Percentiles rank a stretch among this genome's conserved stretches.
Evolutionary conservation across 345 rosid genomes (phyloP).

Genomic region (Camelina laxa): DNA sequence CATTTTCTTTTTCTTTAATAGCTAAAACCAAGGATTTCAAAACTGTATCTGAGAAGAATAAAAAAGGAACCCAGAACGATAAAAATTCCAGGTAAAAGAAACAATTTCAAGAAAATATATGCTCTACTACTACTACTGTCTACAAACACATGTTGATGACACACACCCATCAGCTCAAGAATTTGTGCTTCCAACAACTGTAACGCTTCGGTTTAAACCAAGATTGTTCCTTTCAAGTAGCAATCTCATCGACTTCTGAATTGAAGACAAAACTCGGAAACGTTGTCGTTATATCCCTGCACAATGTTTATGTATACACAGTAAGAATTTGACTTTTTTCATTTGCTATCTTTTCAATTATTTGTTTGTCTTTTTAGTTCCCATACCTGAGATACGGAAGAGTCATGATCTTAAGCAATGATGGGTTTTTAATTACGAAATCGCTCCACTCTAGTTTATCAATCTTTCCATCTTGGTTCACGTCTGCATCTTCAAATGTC

Average conservation of each 20-base stretch:
- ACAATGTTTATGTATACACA: neutral
- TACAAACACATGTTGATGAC: conserved; percentile 28
- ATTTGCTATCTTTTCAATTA: neutral
- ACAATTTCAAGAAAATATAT: conserved; percentile 7
- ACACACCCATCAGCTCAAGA: conserved; percentile 28
- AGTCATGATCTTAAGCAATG: conserved; percentile 89
- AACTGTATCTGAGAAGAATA: conserved; percentile 36
- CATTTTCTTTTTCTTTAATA: neutral
- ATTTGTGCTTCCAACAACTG: conserved; percentile 14
- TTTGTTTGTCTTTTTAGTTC: neutral
- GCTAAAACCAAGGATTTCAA: conserved; percentile 28
- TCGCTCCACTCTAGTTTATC: conserved; percentile 84
- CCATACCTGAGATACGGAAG: conserved; percentile 88
- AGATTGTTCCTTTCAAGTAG: conserved; percentile 50
- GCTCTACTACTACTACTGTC: conserved; percentile 36
- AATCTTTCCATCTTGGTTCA: conserved; percentile 83
- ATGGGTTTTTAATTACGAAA: conserved; percentile 85
- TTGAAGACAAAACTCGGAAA: conserved; percentile 95
- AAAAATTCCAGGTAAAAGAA: conserved; percentile 5
- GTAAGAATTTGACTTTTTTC: neutral
- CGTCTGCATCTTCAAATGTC: conserved; percentile 95
- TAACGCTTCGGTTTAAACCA: conserved; percentile 23
- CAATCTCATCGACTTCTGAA: conserved; percentile 91
- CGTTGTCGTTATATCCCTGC: conserved; percentile 95
- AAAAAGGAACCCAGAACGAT: conserved; percentile 11